Evolutionary conservation across 768 basidiomycete genomes (phyloP), one percentile per base, ranked within the genome.

Genomic region (Podaxis sp.): DNA sequence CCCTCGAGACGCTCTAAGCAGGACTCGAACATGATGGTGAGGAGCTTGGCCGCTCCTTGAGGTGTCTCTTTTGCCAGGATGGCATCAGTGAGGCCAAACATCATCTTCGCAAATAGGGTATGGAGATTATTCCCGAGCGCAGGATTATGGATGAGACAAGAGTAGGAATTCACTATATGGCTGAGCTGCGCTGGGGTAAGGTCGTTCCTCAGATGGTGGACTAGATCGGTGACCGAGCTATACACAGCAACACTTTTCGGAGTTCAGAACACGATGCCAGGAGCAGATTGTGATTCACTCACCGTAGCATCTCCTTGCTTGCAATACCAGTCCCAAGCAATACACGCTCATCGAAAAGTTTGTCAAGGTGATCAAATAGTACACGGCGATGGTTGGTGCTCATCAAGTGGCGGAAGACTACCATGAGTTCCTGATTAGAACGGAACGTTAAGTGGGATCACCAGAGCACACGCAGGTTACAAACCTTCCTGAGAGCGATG

Each of bases 381-480:
- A 89, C 89, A 46, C 87, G 83, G 53, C 94, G 83, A 69, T 93
- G 88, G 15, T 87, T 84, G 13, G 89, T 90, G 15, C 84, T 87
- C 65, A 95, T 84, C 22, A 99, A 84, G 74, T 99, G 96, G 48
- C 96, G 85, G 56, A 96, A 89, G 11, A 95, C 95, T 12, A 96
- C 89, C 79, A 96, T 87, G 54, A 98, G 78, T 71, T 99, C 96
- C 93, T 96, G 70, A 6, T 20, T 24, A 49, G 13, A 30, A 24
- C 65, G 30, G 56, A 51, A 44, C 28, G 11, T 72, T 26, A 68
- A 57, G 61, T 55, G 54, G 49, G 15, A 60, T n/a, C 20, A 56
- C n/a, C 50, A 38, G 52, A 12, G 4, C 24, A 17, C 33, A 26
- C 24, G 40, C 22, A 10, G 11, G 53, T 15, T 41, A 22, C 44